Base-by-base conservation (phyloP, 2,329 filamentous ascomycete genomes). In the Hypomyces rosellus region DNA sequence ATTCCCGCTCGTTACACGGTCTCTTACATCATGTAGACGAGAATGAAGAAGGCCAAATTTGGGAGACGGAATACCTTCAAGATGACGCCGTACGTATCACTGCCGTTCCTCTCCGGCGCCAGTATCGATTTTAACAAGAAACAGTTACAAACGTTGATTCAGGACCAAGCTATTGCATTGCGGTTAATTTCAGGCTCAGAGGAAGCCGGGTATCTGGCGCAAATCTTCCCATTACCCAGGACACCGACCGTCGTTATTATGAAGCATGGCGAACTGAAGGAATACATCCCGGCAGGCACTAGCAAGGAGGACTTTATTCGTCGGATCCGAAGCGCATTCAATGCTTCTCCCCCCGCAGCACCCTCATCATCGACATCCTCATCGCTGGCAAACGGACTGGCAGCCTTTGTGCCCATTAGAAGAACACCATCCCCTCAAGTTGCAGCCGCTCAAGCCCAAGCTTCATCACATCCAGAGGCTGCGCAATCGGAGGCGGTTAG, bases 181-280 rank as follows among this genome's bases (percentile, higher is more conserved):
- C 81, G 85, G 46, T 74, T 96, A 18, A 69, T 76, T 34, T 82
- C 84, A 15, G 88, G 85, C 18, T 90, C 87, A 2, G 80, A 86
- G 57, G 90, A 96, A 71, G 89, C 89, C 9, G 83, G 80, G 5
- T 95, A 89, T 61, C 74, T 97, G 13, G 80, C 84, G 9, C 88
- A 88, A 42, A 88, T 96, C 61, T 95, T 89, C 60, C 88, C 89
- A 0, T 73, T 96, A n/a, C 78, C 81, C 1, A 82, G 82, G 57
- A 82, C 82, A n/a, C 91, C 92, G 0, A 86, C 86, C 1, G 69
- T 96, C 8, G 78, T 96, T 14, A 74, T 95, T 16, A 91, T 96
- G 59, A 82, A 84, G 62, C 86, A 89, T 67, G 89, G 86, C 8
- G 80, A 87, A 54, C 71, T 95, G 13, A 84, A 86, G 61, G 85